Evolutionary conservation across 2,329 filamentous ascomycete genomes (phyloP).

Genomic region (Davidsoniella eucalypti): DNA sequence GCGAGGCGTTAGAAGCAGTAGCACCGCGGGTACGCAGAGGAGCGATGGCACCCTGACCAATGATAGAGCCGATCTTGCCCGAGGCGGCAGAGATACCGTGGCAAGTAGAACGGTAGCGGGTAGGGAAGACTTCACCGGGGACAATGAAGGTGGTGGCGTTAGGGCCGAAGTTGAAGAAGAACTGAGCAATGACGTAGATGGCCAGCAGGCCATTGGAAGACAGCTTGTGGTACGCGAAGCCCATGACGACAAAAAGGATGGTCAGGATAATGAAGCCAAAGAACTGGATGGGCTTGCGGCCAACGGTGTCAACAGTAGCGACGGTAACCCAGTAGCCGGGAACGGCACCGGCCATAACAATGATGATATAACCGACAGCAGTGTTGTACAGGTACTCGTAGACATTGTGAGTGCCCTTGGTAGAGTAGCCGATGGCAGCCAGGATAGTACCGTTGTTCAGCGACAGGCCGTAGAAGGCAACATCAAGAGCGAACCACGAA

Average conservation of each 20-base stretch:
- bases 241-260: conserved; percentile 35
- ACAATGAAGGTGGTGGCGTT: conserved; percentile 42
- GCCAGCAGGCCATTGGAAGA: conserved; percentile 35
- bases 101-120: conserved; percentile 38
- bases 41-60: conserved; percentile 37
- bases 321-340: conserved; percentile 74
- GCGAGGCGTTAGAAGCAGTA: conserved; percentile 24
- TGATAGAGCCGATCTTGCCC: conserved; percentile 31
- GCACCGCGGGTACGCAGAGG: conserved; percentile 33
- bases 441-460: conserved; percentile 64
- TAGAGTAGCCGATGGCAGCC: conserved; percentile 51
- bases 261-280: conserved; percentile 45
- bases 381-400: conserved; percentile 59
- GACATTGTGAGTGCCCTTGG: conserved; percentile 30
- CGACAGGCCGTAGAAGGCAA: conserved; percentile 50
- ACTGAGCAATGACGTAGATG: conserved; percentile 25
- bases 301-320: conserved; percentile 54
- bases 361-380: conserved; percentile 61
- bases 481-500: conserved; percentile 63
- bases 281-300: conserved; percentile 62
- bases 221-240: conserved; percentile 23
- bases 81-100: conserved; percentile 40
- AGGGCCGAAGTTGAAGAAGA: conserved; percentile 42
- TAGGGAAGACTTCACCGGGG: conserved; percentile 39
- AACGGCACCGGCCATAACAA: conserved; percentile 62